Conservation (phyloP, 371 early-diverging fungal species). For the Apophysomyces variabilis region DNA sequence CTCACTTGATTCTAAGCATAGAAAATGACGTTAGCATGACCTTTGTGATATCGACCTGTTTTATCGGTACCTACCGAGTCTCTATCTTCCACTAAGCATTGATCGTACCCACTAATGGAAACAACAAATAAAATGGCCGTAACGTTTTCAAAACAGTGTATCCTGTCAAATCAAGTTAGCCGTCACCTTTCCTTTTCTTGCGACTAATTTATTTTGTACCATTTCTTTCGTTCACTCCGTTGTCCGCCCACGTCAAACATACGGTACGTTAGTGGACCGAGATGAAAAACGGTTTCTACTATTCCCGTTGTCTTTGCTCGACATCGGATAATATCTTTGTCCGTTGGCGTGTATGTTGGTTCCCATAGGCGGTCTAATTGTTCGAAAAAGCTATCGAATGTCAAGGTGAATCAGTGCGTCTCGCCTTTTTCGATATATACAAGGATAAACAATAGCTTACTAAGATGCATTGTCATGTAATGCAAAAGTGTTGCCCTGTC, state of each 20-base stretch:
- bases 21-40: background rate
- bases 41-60: too few relatives aligned
- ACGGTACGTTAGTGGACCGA: conserved; percentile 79
- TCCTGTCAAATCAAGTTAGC: conserved; percentile 38
- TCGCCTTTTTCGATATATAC: background rate
- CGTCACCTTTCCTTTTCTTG: conserved; percentile 2
- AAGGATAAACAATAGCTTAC: conserved; percentile 43
- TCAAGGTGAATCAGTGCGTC: background rate
- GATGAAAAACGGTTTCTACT: conserved; percentile 82
- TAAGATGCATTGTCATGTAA: conserved; percentile 82
- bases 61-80: conserved; percentile 70
- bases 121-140: conserved; percentile 93
- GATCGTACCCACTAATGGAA: conserved; percentile 94
- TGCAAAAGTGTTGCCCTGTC: conserved; percentile 77
- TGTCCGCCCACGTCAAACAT: conserved; percentile 98
- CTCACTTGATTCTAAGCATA: conserved; percentile 29
- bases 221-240: conserved; percentile 91
- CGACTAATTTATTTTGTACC: conserved; percentile 33
- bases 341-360: conserved; percentile 76
- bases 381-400: conserved; percentile 72
- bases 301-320: conserved; percentile 89
- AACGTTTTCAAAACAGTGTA: conserved; percentile 93
- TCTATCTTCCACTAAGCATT: conserved; percentile 92
- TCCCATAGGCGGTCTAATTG: conserved; percentile 79
- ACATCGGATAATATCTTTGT: conserved; percentile 83